Evolutionary conservation across 805 yeast genomes (phyloP).

Genomic region (Wickerhamia fluorescens): DNA sequence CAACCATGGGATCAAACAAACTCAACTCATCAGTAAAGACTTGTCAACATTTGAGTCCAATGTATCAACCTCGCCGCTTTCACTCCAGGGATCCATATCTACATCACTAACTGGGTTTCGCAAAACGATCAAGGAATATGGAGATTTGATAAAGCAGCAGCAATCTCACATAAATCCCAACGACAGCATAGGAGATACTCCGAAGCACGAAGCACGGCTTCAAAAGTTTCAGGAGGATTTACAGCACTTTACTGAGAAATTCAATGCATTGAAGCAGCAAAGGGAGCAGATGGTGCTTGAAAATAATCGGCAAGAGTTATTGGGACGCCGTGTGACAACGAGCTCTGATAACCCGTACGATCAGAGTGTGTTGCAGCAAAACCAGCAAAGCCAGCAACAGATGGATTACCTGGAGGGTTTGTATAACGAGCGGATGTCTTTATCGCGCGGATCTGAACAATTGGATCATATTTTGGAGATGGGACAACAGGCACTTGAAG

Average conservation of each 20-base stretch:
- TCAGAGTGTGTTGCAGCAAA: slow-evolving; percentile 10
- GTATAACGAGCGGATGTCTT: slow-evolving; percentile 56
- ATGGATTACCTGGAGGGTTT: slow-evolving; percentile 54
- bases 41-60: slow-evolving; percentile 58
- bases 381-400: slow-evolving; percentile 18
- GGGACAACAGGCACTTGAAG: slow-evolving; percentile 82
- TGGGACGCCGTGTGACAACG: slow-evolving; percentile 38
- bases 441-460: slow-evolving; percentile 68
- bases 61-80: slow-evolving; percentile 62
- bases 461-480: slow-evolving; percentile 85
- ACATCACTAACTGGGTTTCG: slow-evolving; percentile 70
- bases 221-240: slow-evolving; percentile 46
- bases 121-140: slow-evolving; percentile 69
- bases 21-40: slow-evolving; percentile 65
- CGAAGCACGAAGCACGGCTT: slow-evolving; percentile 47
- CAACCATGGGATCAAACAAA: slow-evolving; percentile 85
- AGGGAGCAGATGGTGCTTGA: slow-evolving; percentile 49
- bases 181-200: slow-evolving; percentile 42
- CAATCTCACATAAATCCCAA: slow-evolving; percentile 30
- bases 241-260: slow-evolving; percentile 41
- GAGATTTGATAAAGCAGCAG: slow-evolving; percentile 45
- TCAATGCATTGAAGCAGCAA: slow-evolving; percentile 45
- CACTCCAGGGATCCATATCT: slow-evolving; percentile 71
- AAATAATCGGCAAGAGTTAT: slow-evolving; percentile 43
- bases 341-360: slow-evolving; percentile 46